phyloP scores from a whole-genome alignment of 2,329 filamentous ascomycete species.

The Arthrobotrys pseudoclavata region DNA sequence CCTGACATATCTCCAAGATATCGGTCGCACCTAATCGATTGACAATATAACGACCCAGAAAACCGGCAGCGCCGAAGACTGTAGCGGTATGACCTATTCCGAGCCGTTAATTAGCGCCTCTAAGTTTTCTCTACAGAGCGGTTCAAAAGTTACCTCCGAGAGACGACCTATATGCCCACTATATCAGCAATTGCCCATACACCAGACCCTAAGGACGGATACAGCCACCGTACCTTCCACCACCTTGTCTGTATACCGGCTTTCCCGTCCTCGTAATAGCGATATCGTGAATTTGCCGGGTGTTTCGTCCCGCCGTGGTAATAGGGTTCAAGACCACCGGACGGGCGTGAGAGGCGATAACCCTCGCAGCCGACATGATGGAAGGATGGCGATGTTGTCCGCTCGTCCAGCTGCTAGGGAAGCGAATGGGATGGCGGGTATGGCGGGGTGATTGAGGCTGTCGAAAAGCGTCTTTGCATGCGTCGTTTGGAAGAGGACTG shows the following conservation, averaged over 20 bases:
- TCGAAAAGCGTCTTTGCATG: slow-evolving; percentile 51
- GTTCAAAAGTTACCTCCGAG: slow-evolving; percentile 79
- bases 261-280: slow-evolving; percentile 95
- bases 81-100: slow-evolving; percentile 88
- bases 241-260: slow-evolving; percentile 87
- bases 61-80: slow-evolving; percentile 96
- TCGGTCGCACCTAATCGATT: slow-evolving; percentile 81
- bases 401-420: slow-evolving; percentile 24
- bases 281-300: slow-evolving; percentile 79
- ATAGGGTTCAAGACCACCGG: slow-evolving; percentile 65
- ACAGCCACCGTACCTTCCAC: slow-evolving; percentile 78
- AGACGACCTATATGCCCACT: slow-evolving; percentile 74
- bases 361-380: slow-evolving; percentile 57
- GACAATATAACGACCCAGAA: slow-evolving; percentile 96
- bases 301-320: slow-evolving; percentile 65
- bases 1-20: neutral
- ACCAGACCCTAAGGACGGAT: neutral
- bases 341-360: slow-evolving; percentile 68
- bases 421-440: slow-evolving; percentile 32
- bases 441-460: slow-evolving; percentile 13
- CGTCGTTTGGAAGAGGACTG: slow-evolving; percentile 28
- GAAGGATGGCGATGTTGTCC: slow-evolving; percentile 21
- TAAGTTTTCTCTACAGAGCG: neutral
- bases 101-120: slow-evolving; percentile 59
- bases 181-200: slow-evolving; percentile 31